Evolutionary conservation across 345 rosid genomes (phyloP), one percentile per base, ranked within the genome.

Genomic region (Arabis hirsuta): DNA sequence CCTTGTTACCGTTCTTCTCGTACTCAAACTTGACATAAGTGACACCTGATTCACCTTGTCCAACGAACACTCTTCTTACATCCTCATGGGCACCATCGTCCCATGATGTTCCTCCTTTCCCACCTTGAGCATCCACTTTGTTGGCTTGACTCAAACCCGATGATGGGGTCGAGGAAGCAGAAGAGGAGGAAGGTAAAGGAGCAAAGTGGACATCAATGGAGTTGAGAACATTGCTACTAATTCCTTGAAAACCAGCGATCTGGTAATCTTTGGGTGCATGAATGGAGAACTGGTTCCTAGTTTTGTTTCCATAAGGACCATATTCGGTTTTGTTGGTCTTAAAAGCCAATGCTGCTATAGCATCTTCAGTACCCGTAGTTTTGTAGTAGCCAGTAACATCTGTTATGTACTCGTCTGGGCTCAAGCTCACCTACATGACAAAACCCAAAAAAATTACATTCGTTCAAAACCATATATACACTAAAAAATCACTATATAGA

Each of bases 51-150:
- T 70, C 76, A 53, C 72, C 80, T 59, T 77, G 68, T 50, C 80
- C 76, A 62, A 77, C 56, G 20, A 48, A 65, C 19, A 77, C 72
- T 71, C 48, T 64, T 65, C 76, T 77, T 26, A 77, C 76, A 55
- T 58, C 62, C 6, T 77, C 80, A 65, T 71, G 71, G 65, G 51
- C 76, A 48, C 80, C 79, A 62, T 77, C 80, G 55, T 77, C 80
- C 62, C 66, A 77, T 7, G 80, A 43, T 20, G 56, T 43, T 59
- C 72, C 76, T 29, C 76, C 76, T 77, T 26, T 14, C 13, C 80
- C 80, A 65, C 80, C 80, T 50, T 71, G 56, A 42, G 80, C 76
- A 31, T 77, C 73, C 26, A 77, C 59, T 65, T 64, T 71, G 64
- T 76, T 76, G 32, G 64, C 59, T 36, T 47, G 31, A 22, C 69